Evolutionary conservation across 768 basidiomycete genomes (phyloP).

Genomic region (Rhizopogon roseolus): DNA sequence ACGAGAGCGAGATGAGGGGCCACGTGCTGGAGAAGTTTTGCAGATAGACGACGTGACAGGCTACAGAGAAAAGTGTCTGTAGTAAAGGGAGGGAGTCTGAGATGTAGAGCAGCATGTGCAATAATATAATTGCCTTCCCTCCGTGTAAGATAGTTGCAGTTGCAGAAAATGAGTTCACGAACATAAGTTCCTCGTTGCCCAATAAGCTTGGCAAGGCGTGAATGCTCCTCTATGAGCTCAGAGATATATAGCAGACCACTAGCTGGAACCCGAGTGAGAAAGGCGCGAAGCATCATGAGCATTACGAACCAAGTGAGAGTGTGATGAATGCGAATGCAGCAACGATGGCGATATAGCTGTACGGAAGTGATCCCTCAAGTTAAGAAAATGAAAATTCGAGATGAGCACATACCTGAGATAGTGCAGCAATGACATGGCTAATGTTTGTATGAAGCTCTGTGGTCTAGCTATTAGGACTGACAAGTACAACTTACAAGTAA

Average conservation of each 20-base stretch:
- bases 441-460: not conserved
- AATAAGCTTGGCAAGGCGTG: slow-evolving; percentile 70
- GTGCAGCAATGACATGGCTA: slow-evolving; percentile 35
- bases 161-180: slow-evolving; percentile 27
- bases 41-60: slow-evolving; percentile 85
- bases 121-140: slow-evolving; percentile 65
- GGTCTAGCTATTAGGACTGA: not conserved
- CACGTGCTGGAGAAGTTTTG: slow-evolving; percentile 88
- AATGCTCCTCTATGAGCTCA: slow-evolving; percentile 94
- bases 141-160: slow-evolving; percentile 1
- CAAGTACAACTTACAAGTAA: not conserved
- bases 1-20: slow-evolving; percentile 92
- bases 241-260: slow-evolving; percentile 92
- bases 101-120: slow-evolving; percentile 76
- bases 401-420: slow-evolving; percentile 49
- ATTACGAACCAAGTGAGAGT: slow-evolving; percentile 72
- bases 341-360: slow-evolving; percentile 69
- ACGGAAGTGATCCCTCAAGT: not conserved
- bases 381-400: slow-evolving; percentile 4
- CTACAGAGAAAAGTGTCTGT: slow-evolving; percentile 72
- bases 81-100: slow-evolving; percentile 77
- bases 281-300: not conserved
- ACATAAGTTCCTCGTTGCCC: slow-evolving; percentile 90
- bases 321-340: slow-evolving; percentile 89
- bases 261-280: slow-evolving; percentile 42